Base-by-base conservation (phyloP, 108 stramenopile species). In the Cylindrotheca closterium region DNA sequence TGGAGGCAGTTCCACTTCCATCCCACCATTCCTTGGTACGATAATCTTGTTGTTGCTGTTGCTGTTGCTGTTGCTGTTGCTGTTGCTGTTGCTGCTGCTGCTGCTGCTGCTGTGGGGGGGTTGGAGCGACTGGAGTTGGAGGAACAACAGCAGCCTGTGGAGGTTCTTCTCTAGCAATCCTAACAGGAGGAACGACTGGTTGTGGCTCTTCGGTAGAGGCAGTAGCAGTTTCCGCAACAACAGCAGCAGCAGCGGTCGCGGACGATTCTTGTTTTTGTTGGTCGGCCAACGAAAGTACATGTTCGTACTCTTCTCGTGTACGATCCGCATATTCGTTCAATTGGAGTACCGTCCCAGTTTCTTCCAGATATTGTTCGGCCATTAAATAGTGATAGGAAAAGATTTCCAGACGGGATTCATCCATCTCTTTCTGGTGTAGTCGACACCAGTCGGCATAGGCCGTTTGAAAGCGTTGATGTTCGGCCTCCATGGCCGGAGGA, bases 31-130 rank as follows among this genome's bases (percentile, higher is more conserved):
- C n/a, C n/a, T n/a, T n/a, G n/a, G n/a, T n/a, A n/a, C n/a, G n/a
- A n/a, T n/a, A n/a, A n/a, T n/a, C n/a, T n/a, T n/a, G n/a, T n/a
- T n/a, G n/a, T n/a, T n/a, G n/a, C n/a, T n/a, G n/a, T n/a, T n/a
- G n/a, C n/a, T n/a, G n/a, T n/a, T n/a, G n/a, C n/a, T n/a, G n/a
- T n/a, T n/a, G n/a, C n/a, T n/a, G n/a, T n/a, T n/a, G n/a, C n/a
- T n/a, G n/a, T n/a, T n/a, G n/a, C n/a, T n/a, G n/a, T n/a, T n/a
- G n/a, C n/a, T n/a, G 15, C 37, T 15, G 15, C 37, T 42, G 15
- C 37, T 42, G 37, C 37, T 42, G 37, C 37, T 42, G 37, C 37
- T 42, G 37, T n/a, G n/a, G n/a, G n/a, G n/a, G n/a, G n/a, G n/a
- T n/a, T n/a, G n/a, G n/a, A n/a, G n/a, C n/a, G n/a, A n/a, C n/a